phyloP scores from a whole-genome alignment of 2,329 filamentous ascomycete genomes.

The Neocatenulostroma microsporum region DNA sequence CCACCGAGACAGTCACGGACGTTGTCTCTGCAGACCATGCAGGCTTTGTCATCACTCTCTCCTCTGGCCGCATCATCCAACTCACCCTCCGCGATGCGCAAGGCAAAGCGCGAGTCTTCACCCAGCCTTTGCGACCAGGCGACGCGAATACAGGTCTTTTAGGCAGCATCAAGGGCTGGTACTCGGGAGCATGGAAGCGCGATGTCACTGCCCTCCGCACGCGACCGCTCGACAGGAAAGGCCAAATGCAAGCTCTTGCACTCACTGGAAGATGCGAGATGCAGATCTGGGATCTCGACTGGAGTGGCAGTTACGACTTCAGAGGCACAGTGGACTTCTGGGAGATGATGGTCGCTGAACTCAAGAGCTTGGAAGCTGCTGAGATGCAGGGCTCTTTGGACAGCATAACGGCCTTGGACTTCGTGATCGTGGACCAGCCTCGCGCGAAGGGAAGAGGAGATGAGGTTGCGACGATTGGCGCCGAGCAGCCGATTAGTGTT shows the following conservation, averaged over 20 bases:
- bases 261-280: conserved; percentile 69
- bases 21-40: conserved; percentile 78
- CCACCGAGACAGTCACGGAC: conserved; percentile 68
- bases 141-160: conserved; percentile 57
- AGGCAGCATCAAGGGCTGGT: conserved; percentile 68
- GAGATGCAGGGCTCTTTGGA: conserved; percentile 33
- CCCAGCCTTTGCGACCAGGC: conserved; percentile 64
- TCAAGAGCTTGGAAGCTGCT: conserved; percentile 50
- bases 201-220: conserved; percentile 75
- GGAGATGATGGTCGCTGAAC: conserved; percentile 53
- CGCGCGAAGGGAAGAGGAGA: conserved; percentile 12
- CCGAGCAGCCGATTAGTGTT: conserved; percentile 21
- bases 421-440: conserved; percentile 53
- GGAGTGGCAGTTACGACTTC: conserved; percentile 73
- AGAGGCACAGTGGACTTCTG: conserved; percentile 64
- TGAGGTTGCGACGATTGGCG: conserved; percentile 18
- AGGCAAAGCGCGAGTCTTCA: conserved; percentile 71
- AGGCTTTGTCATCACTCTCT: conserved; percentile 78
- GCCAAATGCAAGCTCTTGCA: conserved; percentile 77
- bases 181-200: conserved; percentile 64
- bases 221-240: conserved; percentile 62
- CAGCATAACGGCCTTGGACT: conserved; percentile 56
- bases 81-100: conserved; percentile 78
- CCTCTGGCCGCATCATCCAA: conserved; percentile 77
- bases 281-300: conserved; percentile 81